Evolutionary conservation across 2,329 filamentous ascomycete genomes (phyloP), one percentile per base, ranked within the genome.

Genomic region (Phyllosticta paracitricarpa): DNA sequence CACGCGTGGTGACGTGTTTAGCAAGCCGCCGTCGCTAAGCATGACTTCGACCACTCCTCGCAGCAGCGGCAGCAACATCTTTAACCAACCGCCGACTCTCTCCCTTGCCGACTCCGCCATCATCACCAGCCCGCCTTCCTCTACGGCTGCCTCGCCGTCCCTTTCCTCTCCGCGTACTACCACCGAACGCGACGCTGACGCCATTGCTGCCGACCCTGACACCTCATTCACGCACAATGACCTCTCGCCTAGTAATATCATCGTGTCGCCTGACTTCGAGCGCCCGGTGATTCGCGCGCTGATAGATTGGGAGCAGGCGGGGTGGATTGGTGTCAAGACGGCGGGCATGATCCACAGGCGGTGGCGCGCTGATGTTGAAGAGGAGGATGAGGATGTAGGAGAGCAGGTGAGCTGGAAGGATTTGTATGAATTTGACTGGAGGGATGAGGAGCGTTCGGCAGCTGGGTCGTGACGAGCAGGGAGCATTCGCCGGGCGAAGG

Each of bases 241-340:
- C 40, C 12, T 64, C 33, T 63, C 63, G 57, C 56, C 55, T n/a
- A 61, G 59, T 2, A 65, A 65, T 25, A 61, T 62, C 55, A 65
- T 65, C 24, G 58, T 63, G 24, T 61, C 61, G 53, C 52, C 52
- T 6, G 40, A 40, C 9, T n/a, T 48, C n/a, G 17, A 17, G 17
- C 56, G 56, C 9, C 55, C 62, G 51, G 53, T 19, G 25, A 59
- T 65, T 25, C 61, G 63, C 12, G 64, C 57, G n/a, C 55, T 65
- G 14, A 26, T 63, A 22, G 63, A 65, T 48, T 63, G 64, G 64
- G 64, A 64, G 61, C 64, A 63, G 57, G 64, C 63, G 14, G 64
- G 64, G 26, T 64, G 58, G 40, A 62, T 65, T 54, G 64, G 64
- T 33, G 63, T 63, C 59, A 59, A 62, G 51, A 64, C 52, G 48